A percentile compares a stretch with the other conserved stretches of the same genome.
These are phyloP conservation scores for Heliamphora exappendiculata DNA, from an alignment of 148 eudicot species.

Conservation along the genomic window DNA sequence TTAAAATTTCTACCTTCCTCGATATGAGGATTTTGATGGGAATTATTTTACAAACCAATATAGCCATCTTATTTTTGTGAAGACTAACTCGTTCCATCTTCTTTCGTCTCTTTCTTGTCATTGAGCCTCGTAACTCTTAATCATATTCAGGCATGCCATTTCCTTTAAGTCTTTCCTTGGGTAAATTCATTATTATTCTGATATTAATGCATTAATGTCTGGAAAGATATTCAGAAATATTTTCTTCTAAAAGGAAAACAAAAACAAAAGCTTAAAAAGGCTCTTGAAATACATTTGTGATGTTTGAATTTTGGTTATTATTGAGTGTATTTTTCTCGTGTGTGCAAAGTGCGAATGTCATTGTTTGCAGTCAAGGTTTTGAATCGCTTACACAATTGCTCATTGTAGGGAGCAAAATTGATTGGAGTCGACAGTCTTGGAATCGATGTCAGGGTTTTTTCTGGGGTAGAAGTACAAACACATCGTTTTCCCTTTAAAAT, in stretches of 20 bases:
- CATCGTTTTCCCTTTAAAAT: constrained; percentile 50
- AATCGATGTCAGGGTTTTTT: constrained; percentile 41
- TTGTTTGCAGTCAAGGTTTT: not conserved
- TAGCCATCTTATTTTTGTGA: not conserved
- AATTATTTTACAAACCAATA: not conserved
- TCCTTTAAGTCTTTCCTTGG: not conserved
- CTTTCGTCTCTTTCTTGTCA: not conserved
- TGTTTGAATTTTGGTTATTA: not conserved
- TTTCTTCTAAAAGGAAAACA: not conserved
- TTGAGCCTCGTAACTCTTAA: not conserved
- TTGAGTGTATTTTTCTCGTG: not conserved
- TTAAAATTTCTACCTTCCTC: not conserved
- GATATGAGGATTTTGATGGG: not conserved
- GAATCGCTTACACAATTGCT: not conserved
- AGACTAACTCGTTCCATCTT: not conserved
- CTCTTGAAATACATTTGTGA: not conserved
- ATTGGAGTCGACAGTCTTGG: constrained; percentile 58
- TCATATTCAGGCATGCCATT: not conserved
- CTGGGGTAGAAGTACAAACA: constrained; percentile 41
- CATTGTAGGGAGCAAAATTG: constrained; percentile 35
- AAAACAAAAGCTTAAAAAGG: not conserved
- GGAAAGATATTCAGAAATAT: not conserved
- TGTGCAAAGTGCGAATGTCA: not conserved
- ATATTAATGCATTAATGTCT: not conserved
- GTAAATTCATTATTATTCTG: not conserved